Percentiles rank a stretch among this genome's conserved stretches.
These are phyloP conservation scores for Paxillus involutus DNA, from an alignment of 768 basidiomycete genomes.

Conservation along the genomic window DNA sequence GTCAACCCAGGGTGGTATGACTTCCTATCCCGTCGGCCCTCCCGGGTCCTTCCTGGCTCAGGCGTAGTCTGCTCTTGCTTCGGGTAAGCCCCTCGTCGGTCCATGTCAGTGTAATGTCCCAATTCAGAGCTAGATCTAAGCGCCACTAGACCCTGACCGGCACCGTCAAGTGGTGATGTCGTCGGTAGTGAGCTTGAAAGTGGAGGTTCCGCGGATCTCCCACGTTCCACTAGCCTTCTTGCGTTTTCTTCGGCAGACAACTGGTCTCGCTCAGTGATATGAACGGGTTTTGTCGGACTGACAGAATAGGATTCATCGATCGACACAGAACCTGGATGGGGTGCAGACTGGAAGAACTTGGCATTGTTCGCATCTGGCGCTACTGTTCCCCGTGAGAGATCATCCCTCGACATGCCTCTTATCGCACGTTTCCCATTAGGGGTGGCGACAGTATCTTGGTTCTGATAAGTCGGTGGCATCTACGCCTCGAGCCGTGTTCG, in stretches of 20 bases:
- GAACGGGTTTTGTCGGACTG: conserved; percentile 57
- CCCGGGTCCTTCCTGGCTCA: conserved; percentile 53
- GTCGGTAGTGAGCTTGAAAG: conserved; percentile 62
- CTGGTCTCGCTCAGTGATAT: conserved; percentile 35
- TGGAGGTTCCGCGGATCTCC: conserved; percentile 50
- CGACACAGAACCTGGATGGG: conserved; percentile 23
- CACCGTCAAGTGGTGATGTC: conserved; percentile 43
- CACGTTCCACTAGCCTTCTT: conserved; percentile 45
- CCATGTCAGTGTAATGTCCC: conserved; percentile 75
- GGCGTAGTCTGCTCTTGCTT: conserved; percentile 48
- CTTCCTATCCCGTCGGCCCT: conserved; percentile 53
- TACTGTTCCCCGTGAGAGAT: conserved; percentile 52
- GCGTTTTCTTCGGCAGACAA: conserved; percentile 27
- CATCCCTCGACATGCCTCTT: conserved; percentile 56
- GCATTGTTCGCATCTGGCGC: conserved; percentile 56
- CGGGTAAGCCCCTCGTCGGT: conserved; percentile 29
- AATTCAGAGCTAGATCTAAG: conserved; percentile 76
- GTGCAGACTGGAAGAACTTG: conserved; percentile 56
- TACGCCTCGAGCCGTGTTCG: conserved; percentile 79
- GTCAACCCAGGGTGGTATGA: conserved; percentile 63
- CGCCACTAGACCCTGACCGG: conserved; percentile 27
- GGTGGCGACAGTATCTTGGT: conserved; percentile 22
- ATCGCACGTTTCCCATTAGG: conserved; percentile 33
- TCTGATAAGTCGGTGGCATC: conserved; percentile 41
- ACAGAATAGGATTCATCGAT: conserved; percentile 36